Evolutionary conservation across 257 asterid species (phyloP), one percentile per base, ranked within the genome.

Genomic region (Fraxinus pennsylvanica): DNA sequence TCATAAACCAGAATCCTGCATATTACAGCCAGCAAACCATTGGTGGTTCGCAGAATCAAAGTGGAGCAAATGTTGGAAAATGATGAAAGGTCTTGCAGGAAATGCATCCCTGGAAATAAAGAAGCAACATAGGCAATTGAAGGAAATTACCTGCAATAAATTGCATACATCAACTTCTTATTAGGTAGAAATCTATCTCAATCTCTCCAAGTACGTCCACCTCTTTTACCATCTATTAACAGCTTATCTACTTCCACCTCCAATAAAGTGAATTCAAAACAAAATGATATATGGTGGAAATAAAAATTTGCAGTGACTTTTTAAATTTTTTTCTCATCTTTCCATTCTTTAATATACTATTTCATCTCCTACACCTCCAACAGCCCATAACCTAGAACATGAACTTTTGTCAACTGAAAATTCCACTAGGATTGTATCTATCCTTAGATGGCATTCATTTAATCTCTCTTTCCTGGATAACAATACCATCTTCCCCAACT

Each of bases 51-150:
- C 36, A 96, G 83, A 82, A 90, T 61, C 71, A 93, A 86, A 68
- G 92, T 86, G 78, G 98, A 87, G 84, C 99, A 93, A 32, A 87
- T 78, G 9, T 88, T 89, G 12, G 91, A 82, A 82, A 91, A 88
- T 27, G 94, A 84, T 21, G 86, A 74, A 63, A 87, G 90, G 36
- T 83, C 83, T 79, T 78, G 84, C 84, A 84, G 36, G 25, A 80
- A 83, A 67, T 71, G 81, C 70, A 89, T 79, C 79, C 96, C 94
- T 83, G 98, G 98, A 89, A 91, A 95, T 86, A 91, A 84, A 85
- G 96, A 95, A 83, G 96, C 94, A 89, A 90, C 84, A 91, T 91
- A 92, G 81, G 94, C 97, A 78, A 92, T 94, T 88, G 99, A 96
- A 86, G 90, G 86, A 84, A 91, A 81, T 92, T 96, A 96, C 97